A percentile compares a stretch with the other conserved stretches of the same genome.
These are phyloP conservation scores for Mortierella sp. DNA, from an alignment of 371 early-diverging fungal genomes.

Conservation along the genomic window DNA sequence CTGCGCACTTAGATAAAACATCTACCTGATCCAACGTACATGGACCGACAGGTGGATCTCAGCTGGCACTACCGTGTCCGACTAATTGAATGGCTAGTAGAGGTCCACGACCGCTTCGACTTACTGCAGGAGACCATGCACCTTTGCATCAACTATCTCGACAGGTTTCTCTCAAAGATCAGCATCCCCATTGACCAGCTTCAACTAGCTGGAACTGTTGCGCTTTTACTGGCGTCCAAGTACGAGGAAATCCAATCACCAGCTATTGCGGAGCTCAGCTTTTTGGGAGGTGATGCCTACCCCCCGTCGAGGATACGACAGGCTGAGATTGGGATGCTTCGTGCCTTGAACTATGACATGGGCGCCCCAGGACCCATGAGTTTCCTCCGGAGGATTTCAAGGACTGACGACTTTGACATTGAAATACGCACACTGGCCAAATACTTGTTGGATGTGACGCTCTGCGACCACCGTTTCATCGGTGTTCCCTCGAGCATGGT, in stretches of 20 bases:
- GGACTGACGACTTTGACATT: slow-evolving; percentile 84
- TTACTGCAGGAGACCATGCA: slow-evolving; percentile 93
- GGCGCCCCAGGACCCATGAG: slow-evolving; percentile 82
- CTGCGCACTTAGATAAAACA: slow-evolving; percentile 58
- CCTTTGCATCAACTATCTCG: slow-evolving; percentile 88
- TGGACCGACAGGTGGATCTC: slow-evolving; percentile 82
- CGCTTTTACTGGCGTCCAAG: slow-evolving; percentile 89
- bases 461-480: slow-evolving; percentile 84
- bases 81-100: slow-evolving; percentile 83
- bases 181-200: slow-evolving; percentile 82
- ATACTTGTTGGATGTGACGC: slow-evolving; percentile 88
- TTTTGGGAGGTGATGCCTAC: slow-evolving; percentile 72
- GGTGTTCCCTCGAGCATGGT: slow-evolving; percentile 74
- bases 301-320: slow-evolving; percentile 74
- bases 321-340: slow-evolving; percentile 83
- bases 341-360: slow-evolving; percentile 78
- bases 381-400: slow-evolving; percentile 84
- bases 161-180: slow-evolving; percentile 86
- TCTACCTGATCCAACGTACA: slow-evolving; percentile 83
- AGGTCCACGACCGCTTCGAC: slow-evolving; percentile 86
- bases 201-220: slow-evolving; percentile 90
- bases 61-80: slow-evolving; percentile 87
- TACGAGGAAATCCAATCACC: slow-evolving; percentile 91
- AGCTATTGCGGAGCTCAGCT: slow-evolving; percentile 74
- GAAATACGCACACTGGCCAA: slow-evolving; percentile 88